These are phyloP conservation scores for Mucor indicus DNA, from an alignment of 371 early-diverging fungal species.

Conservation along the genomic window DNA sequence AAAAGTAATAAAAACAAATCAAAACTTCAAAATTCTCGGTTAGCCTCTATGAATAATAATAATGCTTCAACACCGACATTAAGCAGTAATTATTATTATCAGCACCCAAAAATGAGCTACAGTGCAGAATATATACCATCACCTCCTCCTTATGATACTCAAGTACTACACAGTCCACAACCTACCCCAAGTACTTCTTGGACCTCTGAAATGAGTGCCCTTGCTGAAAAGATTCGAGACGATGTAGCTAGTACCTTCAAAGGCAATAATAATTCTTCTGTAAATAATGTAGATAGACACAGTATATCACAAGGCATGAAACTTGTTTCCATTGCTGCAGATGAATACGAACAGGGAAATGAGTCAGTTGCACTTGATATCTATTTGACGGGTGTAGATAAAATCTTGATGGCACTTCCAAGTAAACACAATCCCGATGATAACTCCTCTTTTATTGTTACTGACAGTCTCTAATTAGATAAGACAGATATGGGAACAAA, in stretches of 20 bases:
- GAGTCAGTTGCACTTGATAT: constrained; percentile 48
- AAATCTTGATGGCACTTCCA: constrained; percentile 53
- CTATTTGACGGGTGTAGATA: constrained; percentile 51
- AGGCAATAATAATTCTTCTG: neutral
- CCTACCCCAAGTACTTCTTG: constrained; percentile 37
- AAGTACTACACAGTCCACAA: constrained; percentile 5
- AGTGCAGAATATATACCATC: constrained; percentile 4
- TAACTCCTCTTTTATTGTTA: constrained; percentile 1
- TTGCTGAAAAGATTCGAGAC: constrained; percentile 33
- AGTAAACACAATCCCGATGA: constrained; percentile 24
- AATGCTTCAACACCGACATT: neutral
- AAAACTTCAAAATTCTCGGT: neutral
- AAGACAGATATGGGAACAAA: constrained; percentile 30
- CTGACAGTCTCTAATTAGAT: constrained; percentile 13
- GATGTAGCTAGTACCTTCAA: constrained; percentile 20
- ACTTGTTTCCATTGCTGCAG: constrained; percentile 48
- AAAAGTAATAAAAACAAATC: neutral
- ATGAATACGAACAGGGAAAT: constrained; percentile 53
- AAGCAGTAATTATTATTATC: neutral
- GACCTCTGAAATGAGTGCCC: constrained; percentile 37
- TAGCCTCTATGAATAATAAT: neutral
- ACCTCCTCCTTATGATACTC: constrained; percentile 21
- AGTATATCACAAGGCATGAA: constrained; percentile 51
- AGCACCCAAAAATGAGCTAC: neutral
- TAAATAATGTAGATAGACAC: constrained; percentile 25